Percentiles rank a stretch among this genome's conserved stretches.
These are phyloP conservation scores for Lepidopterella palustris DNA, from an alignment of 495 filamentous ascomycete genomes.

Conservation along the genomic window DNA sequence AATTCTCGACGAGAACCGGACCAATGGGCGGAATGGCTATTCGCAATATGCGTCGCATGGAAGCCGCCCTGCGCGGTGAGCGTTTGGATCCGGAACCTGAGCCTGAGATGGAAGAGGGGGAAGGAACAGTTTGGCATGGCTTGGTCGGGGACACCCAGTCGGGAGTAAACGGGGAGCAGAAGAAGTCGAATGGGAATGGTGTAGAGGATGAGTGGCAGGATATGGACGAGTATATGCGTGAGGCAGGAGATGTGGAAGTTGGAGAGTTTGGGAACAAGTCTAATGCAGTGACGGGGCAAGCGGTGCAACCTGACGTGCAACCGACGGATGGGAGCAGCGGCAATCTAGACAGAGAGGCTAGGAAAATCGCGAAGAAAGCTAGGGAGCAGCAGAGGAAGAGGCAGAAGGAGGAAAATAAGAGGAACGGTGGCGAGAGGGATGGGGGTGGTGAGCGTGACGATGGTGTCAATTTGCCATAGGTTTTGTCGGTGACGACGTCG, in stretches of 20 bases:
- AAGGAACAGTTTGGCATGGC: slow-evolving; percentile 1
- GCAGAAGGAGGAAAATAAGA: slow-evolving; percentile 37
- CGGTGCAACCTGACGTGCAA: slow-evolving; percentile 14
- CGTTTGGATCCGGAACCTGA: slow-evolving; percentile 36
- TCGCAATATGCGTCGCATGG: slow-evolving; percentile 59
- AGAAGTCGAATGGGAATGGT: slow-evolving; percentile 2
- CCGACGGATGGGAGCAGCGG: slow-evolving; percentile 9
- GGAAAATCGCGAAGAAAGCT: slow-evolving; percentile 40
- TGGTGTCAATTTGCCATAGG: slow-evolving; percentile 46
- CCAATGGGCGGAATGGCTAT: slow-evolving; percentile 49
- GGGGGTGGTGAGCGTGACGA: slow-evolving; percentile 52
- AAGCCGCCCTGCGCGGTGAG: slow-evolving; percentile 58
- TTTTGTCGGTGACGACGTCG: slow-evolving; percentile 88
- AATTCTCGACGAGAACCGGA: slow-evolving; percentile 44
- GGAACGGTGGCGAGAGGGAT: slow-evolving; percentile 29
- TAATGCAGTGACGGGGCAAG: slow-evolving; percentile 9
- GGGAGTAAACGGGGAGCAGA: slow-evolving; percentile 10
- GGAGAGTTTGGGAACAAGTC: slow-evolving; percentile 35
- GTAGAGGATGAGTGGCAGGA: slow-evolving; percentile 46
- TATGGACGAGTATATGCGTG: slow-evolving; percentile 44
- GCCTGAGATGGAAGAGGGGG: slow-evolving; percentile 22
- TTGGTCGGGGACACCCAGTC: background rate
- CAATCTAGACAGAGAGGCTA: slow-evolving; percentile 34
- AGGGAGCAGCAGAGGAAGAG: slow-evolving; percentile 42
- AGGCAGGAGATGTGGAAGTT: slow-evolving; percentile 39